Evolutionary conservation across 441 rosid species (phyloP).

Genomic region (Populus trichocarpa): DNA sequence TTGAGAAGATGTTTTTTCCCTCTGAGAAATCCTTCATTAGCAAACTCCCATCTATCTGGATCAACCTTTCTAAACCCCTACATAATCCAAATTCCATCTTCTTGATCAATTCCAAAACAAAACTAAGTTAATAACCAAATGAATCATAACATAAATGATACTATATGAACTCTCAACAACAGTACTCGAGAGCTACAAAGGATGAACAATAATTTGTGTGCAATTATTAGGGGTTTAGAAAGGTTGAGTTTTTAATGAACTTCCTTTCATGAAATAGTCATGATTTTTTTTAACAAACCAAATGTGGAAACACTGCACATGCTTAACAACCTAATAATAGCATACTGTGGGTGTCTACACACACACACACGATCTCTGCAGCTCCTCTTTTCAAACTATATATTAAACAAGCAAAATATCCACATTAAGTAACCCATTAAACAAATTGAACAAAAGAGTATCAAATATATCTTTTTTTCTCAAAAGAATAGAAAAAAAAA

Average conservation of each 20-base stretch:
- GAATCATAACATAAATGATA: too few species aligned
- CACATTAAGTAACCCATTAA: constrained; percentile 14
- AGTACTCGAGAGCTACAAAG: background rate
- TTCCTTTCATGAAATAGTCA: background rate
- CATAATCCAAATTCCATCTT: constrained; percentile 24
- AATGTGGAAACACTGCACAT: background rate
- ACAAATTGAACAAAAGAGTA: background rate
- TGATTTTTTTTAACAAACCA: background rate
- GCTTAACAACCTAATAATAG: constrained; percentile 14
- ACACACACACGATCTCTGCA: constrained; percentile 8
- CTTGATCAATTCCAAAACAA: constrained; percentile 8
- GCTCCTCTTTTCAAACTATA: constrained; percentile 11
- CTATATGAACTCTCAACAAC: background rate
- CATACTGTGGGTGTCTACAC: background rate
- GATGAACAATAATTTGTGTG: background rate
- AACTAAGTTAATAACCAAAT: background rate
- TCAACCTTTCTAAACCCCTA: constrained; percentile 94
- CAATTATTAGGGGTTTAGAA: background rate
- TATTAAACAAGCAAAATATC: constrained; percentile 19
- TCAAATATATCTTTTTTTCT: constrained; percentile 10
- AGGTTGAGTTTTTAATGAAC: background rate
- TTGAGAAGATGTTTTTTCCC: constrained; percentile 82
- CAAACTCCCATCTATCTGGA: constrained; percentile 94
- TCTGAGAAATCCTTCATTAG: constrained; percentile 81
- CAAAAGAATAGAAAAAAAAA: background rate